Base-by-base conservation (phyloP, 1,284 basidiomycete species). In the Tranzscheliella williamsii region DNA sequence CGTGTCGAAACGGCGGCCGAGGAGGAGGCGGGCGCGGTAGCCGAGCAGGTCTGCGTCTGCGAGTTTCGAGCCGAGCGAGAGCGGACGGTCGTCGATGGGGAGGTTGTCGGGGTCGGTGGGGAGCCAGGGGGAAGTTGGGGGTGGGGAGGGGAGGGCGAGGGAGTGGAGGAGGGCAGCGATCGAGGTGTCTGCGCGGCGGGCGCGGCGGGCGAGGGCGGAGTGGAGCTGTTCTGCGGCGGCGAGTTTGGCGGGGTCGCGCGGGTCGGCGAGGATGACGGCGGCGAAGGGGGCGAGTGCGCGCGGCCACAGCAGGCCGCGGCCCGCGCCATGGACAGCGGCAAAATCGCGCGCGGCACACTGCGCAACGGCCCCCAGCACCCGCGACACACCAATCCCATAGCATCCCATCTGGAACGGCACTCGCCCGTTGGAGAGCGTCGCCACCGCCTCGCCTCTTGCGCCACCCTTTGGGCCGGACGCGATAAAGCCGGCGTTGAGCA, bases 331-430 rank as follows among this genome's bases (percentile, higher is more conserved):
- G 12, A 21, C 16, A 15, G 29, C 44, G 9, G 44, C 40, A 16
- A 60, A 63, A 9, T 48, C 36, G 2, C 15, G 23, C 8, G 27
- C 21, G 3, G 63, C 55, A 4, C 40, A 48, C 15, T 72, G 74
- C 0, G 78, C 78, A 8, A 79, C 45, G 0, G 73, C 69, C 17
- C 78, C 78, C 3, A 79, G 30, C 8, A 79, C 67, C 2, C 78
- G 56, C 15, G 74, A 73, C 2, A 79, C 69, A 7, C 78, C 78
- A 11, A 79, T 76, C 11, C 78, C 78, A 29, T 78, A 79, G 42
- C 78, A 79, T 0, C 78, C 78, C 78, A 79, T 79, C 41, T 79
- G 72, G 38, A 78, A 67, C 2, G 72, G 69, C 11, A 53, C 32
- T 18, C 52, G 33, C 1, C 51, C 64, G 13, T 62, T 60, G 1